Percentiles rank a stretch among this genome's conserved stretches.
phyloP scores from a whole-genome alignment of 768 basidiomycete species.

The Kwoniella europaea region DNA sequence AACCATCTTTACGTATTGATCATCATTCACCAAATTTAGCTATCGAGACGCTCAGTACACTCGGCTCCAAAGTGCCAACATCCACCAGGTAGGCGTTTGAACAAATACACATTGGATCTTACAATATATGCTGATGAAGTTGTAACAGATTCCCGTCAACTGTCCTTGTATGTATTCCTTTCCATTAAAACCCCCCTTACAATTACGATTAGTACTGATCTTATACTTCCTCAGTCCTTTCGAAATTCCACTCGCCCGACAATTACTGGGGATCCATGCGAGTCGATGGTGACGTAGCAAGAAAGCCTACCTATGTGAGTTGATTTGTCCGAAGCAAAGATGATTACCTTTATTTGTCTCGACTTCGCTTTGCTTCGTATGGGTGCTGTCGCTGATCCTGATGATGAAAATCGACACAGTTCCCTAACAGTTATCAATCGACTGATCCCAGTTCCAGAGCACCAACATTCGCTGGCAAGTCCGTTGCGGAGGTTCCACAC shows the following conservation, averaged over 20 bases:
- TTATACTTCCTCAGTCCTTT: conserved; percentile 29
- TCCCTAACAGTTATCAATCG: conserved; percentile 45
- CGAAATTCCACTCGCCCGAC: conserved; percentile 54
- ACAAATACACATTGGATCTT: background rate
- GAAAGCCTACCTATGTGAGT: conserved; percentile 47
- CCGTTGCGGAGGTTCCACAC: conserved; percentile 41
- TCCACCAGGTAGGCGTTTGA: conserved; percentile 40
- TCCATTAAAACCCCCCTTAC: too few species aligned
- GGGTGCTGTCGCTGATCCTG: too few species aligned
- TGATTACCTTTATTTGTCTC: too few species aligned
- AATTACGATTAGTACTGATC: conserved; percentile 8
- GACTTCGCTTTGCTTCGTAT: too few species aligned
- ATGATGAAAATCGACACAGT: background rate
- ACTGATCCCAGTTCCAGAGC: conserved; percentile 31
- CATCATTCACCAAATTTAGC: conserved; percentile 11
- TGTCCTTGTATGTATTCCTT: conserved; percentile 25
- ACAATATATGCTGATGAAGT: background rate
- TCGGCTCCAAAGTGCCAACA: conserved; percentile 51
- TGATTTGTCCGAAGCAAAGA: too few species aligned
- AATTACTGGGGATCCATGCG: conserved; percentile 54
- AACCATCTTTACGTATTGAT: background rate
- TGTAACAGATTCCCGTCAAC: conserved; percentile 36
- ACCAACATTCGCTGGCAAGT: conserved; percentile 38
- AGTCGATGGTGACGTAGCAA: conserved; percentile 44
- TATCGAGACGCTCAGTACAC: conserved; percentile 54